Conservation (phyloP, 2,329 filamentous ascomycete genomes). For the Aspergillus proliferans region DNA sequence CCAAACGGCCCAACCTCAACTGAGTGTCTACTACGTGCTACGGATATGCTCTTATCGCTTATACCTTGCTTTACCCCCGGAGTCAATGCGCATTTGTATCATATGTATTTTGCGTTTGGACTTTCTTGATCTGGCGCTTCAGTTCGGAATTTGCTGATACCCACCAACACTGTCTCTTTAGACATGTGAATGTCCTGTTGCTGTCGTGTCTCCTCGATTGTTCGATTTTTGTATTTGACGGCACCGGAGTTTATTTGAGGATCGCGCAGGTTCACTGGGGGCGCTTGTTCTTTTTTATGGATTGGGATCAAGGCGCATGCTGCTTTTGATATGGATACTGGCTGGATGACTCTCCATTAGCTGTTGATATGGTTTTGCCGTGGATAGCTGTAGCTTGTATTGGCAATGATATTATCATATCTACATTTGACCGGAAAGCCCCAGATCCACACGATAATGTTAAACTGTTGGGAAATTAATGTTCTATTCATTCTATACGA, state of each 20-base stretch:
- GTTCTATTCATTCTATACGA: not conserved
- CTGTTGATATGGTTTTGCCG: too few relatives aligned
- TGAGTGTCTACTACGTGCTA: not conserved
- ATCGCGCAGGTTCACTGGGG: not conserved
- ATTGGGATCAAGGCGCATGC: too few relatives aligned
- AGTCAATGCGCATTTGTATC: not conserved
- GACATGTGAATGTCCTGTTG: not conserved
- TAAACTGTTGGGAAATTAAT: too few relatives aligned
- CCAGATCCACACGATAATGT: too few relatives aligned
- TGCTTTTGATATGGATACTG: too few relatives aligned
- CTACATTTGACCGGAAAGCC: too few relatives aligned
- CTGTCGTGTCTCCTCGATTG: not conserved
- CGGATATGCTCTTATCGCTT: not conserved
- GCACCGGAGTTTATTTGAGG: not conserved
- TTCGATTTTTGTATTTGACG: not conserved
- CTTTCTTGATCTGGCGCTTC: not conserved
- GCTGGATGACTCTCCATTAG: too few relatives aligned
- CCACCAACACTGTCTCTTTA: not conserved
- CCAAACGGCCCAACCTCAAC: not conserved
- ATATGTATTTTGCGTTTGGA: not conserved
- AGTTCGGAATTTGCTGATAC: slow-evolving; percentile 1
- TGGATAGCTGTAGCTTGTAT: too few relatives aligned
- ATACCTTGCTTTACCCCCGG: not conserved
- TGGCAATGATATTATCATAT: too few relatives aligned
- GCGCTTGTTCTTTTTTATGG: not conserved